A percentile compares a stretch with the other conserved stretches of the same genome.
Conservation (phyloP, 2,329 filamentous ascomycete species). For the Catunica adiposa region DNA sequence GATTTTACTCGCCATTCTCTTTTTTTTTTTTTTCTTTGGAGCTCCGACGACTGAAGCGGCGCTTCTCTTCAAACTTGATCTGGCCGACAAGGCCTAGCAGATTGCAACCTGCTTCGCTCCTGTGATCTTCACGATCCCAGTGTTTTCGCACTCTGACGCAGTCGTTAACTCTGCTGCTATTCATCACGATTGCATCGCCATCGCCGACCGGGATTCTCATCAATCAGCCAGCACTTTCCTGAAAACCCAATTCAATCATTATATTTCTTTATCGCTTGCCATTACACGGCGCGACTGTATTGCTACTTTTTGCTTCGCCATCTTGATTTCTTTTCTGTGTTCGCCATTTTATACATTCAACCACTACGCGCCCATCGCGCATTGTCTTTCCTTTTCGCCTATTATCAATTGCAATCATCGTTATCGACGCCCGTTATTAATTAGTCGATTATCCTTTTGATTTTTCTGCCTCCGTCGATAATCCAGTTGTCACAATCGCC, state of each 20-base stretch:
- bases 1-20: constrained; percentile 1
- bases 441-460: background rate
- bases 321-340: background rate
- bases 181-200: background rate
- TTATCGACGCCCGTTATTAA: constrained; percentile 1
- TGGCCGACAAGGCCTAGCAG: constrained; percentile 11
- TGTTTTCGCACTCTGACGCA: background rate
- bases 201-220: background rate
- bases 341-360: constrained; percentile 3
- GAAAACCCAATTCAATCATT: background rate
- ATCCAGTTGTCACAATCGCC: constrained; percentile 20
- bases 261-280: background rate
- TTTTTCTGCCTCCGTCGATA: background rate
- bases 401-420: background rate
- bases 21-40: background rate
- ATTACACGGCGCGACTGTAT: constrained; percentile 2
- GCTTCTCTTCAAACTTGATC: background rate
- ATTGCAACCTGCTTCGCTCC: constrained; percentile 1
- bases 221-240: background rate
- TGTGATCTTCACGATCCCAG: constrained; percentile 4
- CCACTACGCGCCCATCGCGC: background rate
- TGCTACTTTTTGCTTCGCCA: constrained; percentile 3
- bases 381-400: background rate
- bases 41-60: background rate
- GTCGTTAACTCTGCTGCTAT: constrained; percentile 4